Conservation (phyloP, 176 grass and related monocot genomes). For the Oryza meyeriana region DNA sequence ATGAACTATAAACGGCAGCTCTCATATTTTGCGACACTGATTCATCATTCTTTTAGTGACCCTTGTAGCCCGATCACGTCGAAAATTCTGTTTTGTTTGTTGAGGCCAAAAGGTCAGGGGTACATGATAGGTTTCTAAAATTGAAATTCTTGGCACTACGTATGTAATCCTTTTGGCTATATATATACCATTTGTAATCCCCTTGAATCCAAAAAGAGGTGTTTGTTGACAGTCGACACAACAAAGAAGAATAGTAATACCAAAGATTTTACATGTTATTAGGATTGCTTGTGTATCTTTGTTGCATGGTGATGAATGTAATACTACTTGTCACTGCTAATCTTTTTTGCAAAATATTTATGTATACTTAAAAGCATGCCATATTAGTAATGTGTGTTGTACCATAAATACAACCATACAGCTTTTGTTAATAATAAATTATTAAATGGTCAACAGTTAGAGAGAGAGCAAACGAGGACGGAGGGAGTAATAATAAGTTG, state of each 20-base stretch:
- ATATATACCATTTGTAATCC: conserved; percentile 26
- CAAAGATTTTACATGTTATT: neutral
- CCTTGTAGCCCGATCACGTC: conserved; percentile 20
- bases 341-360: too few species aligned
- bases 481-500: too few species aligned
- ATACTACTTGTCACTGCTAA: too few species aligned
- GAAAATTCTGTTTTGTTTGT: conserved; percentile 28
- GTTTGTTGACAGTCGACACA: conserved; percentile 35
- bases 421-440: too few species aligned
- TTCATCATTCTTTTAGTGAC: conserved; percentile 40
- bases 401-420: too few species aligned
- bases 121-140: conserved; percentile 35
- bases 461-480: too few species aligned
- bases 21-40: neutral
- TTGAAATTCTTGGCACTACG: conserved; percentile 15
- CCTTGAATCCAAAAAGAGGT: conserved; percentile 19
- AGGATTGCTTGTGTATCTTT: too few species aligned
- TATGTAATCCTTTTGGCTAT: conserved; percentile 10
- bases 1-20: conserved; percentile 5
- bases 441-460: too few species aligned
- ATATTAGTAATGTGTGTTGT: too few species aligned
- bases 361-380: too few species aligned
- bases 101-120: conserved; percentile 38
- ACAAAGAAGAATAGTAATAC: conserved; percentile 12
- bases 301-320: too few species aligned